Percentiles rank a stretch among this genome's conserved stretches.
These are phyloP conservation scores for Podochytrium sp. DNA, from an alignment of 192 early-diverging fungal genomes.

Conservation along the genomic window DNA sequence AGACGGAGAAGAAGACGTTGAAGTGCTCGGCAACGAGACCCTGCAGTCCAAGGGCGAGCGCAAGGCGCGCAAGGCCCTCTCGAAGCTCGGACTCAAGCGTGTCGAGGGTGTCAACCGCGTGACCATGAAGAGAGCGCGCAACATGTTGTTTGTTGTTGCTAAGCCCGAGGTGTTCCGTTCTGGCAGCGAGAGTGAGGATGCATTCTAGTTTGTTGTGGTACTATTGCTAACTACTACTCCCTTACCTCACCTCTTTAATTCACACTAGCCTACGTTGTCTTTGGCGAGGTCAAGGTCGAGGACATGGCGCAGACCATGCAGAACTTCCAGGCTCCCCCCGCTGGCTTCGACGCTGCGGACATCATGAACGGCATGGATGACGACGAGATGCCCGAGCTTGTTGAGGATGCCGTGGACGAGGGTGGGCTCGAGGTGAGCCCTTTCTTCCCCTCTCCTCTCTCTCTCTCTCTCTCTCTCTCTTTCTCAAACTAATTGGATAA, in stretches of 20 bases:
- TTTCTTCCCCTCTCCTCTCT: too few species aligned
- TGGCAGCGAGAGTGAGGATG: conserved; percentile 71
- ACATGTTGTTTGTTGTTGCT: conserved; percentile 84
- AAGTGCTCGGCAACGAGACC: conserved; percentile 31
- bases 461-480: too few species aligned
- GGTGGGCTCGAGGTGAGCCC: conserved; percentile 79
- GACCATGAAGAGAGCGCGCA: conserved; percentile 80
- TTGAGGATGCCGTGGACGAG: conserved; percentile 82
- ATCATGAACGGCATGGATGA: conserved; percentile 43
- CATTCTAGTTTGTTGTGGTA: neutral
- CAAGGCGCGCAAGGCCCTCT: conserved; percentile 97
- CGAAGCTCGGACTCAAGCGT: conserved; percentile 87
- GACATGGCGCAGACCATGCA: conserved; percentile 71
- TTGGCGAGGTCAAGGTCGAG: conserved; percentile 91
- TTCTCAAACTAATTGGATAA: too few species aligned
- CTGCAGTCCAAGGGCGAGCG: conserved; percentile 83
- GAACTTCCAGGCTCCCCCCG: conserved; percentile 63
- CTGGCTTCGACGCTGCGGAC: conserved; percentile 40
- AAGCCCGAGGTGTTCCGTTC: conserved; percentile 94
- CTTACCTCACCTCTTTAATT: too few species aligned
- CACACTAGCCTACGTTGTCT: conserved; percentile 80
- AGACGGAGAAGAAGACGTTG: conserved; percentile 27
- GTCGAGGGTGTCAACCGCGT: conserved; percentile 88
- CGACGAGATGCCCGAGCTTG: conserved; percentile 52
- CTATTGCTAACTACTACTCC: neutral